Percentiles rank a stretch among this genome's conserved stretches.
Evolutionary conservation across 257 asterid genomes (phyloP).

Genomic region (Jasminum sambac): DNA sequence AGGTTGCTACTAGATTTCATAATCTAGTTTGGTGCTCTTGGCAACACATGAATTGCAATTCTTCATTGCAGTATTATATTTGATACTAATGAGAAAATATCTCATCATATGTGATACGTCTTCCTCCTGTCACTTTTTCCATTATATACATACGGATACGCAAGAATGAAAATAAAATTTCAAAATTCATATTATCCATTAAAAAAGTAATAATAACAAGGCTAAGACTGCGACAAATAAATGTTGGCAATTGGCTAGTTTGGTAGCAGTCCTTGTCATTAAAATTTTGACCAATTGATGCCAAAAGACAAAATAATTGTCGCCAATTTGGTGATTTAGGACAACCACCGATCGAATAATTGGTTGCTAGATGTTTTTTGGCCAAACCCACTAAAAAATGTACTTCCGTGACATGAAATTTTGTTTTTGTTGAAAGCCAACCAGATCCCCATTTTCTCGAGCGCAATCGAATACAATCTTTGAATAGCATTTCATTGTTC

Average conservation of each 20-base stretch:
- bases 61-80: too few species aligned
- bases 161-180: background rate
- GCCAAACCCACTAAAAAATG: slow-evolving; percentile 35
- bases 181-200: background rate
- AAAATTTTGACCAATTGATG: background rate
- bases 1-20: too few species aligned
- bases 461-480: slow-evolving; percentile 24
- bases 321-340: background rate
- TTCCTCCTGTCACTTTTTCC: background rate
- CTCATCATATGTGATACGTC: too few species aligned
- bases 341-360: slow-evolving; percentile 19
- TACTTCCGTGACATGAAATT: background rate
- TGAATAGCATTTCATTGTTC: slow-evolving; percentile 15
- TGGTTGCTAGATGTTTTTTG: background rate
- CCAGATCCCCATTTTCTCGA: slow-evolving; percentile 19
- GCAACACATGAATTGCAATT: too few species aligned
- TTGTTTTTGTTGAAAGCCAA: slow-evolving; percentile 21
- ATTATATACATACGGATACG: too few species aligned
- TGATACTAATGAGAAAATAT: too few species aligned
- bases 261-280: background rate
- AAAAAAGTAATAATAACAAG: too few species aligned
- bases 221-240: background rate
- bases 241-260: background rate
- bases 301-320: background rate
- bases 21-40: too few species aligned